Evolutionary conservation across 768 basidiomycete species (phyloP), one percentile per base, ranked within the genome.

Genomic region (Leucocoprinus sp.): DNA sequence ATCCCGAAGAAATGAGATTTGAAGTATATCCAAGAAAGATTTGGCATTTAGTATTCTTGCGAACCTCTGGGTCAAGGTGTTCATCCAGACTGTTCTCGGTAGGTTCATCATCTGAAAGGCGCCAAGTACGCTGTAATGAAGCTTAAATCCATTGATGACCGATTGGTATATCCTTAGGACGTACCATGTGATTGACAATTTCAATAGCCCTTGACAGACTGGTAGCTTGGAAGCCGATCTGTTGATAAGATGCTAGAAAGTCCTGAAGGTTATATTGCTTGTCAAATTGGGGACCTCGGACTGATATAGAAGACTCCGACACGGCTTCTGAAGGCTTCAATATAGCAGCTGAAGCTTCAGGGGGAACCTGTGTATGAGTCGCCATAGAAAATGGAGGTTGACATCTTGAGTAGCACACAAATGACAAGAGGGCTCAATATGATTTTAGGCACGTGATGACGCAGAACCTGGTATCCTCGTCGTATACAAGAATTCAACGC

Each of bases 1-100:
- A 70, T 8, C 96, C 96, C 7, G 96, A 98, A 1, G 96, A 98
- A 58, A 99, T 95, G 36, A 99, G 77, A 65, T 99, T 99, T 39
- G 93, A 98, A 8, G 96, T 99, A 66, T 96, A 99, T 29, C 96
- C 96, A 33, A 99, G 81, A 62, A 99, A 96, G 59, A 98, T 74
- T 52, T 82, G 84, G 66, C 82, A 96, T 50, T 81, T 82, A 36
- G 76, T 92, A 55, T 72, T 71, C 24, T 76, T 76, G 52, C 84
- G 81, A 43, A 83, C 67, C 45, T 73, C 65, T 6, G 76, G 75
- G 53, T 75, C 68, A 9, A 65, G 57, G 56, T 71, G 80, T 43
- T 84, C 73, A 23, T 89, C 84, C 1, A 77, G 64, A 58, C 91
- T 90, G 56, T 86, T 79, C 28, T 76, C 75, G 2, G 67, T 58